A percentile compares a stretch with the other conserved stretches of the same genome.
Evolutionary conservation across 2,329 filamentous ascomycete species (phyloP).

Genomic region (Trichoderma breve): DNA sequence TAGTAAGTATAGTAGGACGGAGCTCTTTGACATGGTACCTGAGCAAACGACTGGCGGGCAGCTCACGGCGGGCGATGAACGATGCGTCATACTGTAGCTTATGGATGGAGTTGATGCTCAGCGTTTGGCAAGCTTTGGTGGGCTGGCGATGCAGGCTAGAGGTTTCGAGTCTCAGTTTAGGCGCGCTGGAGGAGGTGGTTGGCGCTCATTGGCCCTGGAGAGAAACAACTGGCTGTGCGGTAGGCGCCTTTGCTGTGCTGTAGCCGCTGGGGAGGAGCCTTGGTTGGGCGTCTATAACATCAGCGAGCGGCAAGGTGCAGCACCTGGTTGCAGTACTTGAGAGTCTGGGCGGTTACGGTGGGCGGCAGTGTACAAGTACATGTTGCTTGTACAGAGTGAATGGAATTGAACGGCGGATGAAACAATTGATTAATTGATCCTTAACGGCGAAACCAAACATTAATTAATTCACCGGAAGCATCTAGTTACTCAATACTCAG

Average conservation of each 20-base stretch:
- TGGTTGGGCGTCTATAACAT: not conserved
- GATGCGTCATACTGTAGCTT: not conserved
- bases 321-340: not conserved
- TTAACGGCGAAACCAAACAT: not conserved
- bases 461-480: not conserved
- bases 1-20: not conserved
- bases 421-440: not conserved
- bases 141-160: constrained; percentile 17
- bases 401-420: not conserved
- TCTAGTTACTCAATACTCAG: not conserved
- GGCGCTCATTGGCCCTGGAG: constrained; percentile 25
- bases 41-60: constrained; percentile 15
- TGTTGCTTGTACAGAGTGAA: not conserved
- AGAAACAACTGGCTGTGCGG: not conserved
- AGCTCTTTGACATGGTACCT: not conserved
- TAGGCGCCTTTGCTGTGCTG: not conserved
- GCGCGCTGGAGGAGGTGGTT: constrained; percentile 24
- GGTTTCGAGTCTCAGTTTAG: constrained; percentile 29
- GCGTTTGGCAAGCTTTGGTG: not conserved
- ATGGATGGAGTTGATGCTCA: not conserved
- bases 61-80: not conserved
- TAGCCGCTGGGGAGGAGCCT: not conserved
- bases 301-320: not conserved
- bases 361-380: not conserved
- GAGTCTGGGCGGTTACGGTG: not conserved